Evolutionary conservation across 805 yeast genomes (phyloP).

Genomic region (Candida nitratophila): DNA sequence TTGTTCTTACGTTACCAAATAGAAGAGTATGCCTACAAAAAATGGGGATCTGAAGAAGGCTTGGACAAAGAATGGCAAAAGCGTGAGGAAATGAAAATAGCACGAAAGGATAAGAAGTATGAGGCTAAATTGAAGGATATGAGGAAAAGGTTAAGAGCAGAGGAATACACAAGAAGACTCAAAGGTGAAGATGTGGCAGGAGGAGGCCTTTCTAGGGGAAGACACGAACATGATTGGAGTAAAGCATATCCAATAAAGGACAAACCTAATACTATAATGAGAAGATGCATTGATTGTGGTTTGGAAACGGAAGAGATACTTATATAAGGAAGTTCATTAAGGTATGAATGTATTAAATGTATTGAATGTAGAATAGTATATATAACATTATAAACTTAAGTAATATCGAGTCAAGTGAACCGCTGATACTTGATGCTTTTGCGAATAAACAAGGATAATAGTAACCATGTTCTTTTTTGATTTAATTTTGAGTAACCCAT

Average conservation of each 20-base stretch:
- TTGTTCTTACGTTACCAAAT: slow-evolving; percentile 82
- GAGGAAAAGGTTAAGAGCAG: slow-evolving; percentile 90
- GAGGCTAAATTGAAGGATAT: slow-evolving; percentile 74
- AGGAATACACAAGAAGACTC: slow-evolving; percentile 68
- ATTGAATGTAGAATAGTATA: background rate
- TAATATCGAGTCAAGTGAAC: too few relatives aligned
- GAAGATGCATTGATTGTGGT: slow-evolving; percentile 77
- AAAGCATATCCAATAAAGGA: slow-evolving; percentile 41
- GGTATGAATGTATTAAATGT: too few relatives aligned
- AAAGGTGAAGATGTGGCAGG: slow-evolving; percentile 40
- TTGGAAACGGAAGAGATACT: slow-evolving; percentile 74
- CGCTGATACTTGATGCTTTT: too few relatives aligned
- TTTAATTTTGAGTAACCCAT: too few relatives aligned
- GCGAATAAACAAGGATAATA: too few relatives aligned
- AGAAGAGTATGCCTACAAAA: slow-evolving; percentile 86
- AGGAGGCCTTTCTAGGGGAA: slow-evolving; percentile 20
- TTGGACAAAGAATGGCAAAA: slow-evolving; percentile 90
- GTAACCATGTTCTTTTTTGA: too few relatives aligned
- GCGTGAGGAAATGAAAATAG: slow-evolving; percentile 64
- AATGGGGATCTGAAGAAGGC: slow-evolving; percentile 88
- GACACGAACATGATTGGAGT: slow-evolving; percentile 74
- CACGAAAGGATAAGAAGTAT: slow-evolving; percentile 72
- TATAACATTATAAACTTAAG: background rate
- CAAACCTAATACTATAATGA: slow-evolving; percentile 32
- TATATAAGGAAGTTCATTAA: slow-evolving; percentile 21